Evolutionary conservation across 108 stramenopile species (phyloP).

Genomic region (Pseudonitzschia delicatissima): DNA sequence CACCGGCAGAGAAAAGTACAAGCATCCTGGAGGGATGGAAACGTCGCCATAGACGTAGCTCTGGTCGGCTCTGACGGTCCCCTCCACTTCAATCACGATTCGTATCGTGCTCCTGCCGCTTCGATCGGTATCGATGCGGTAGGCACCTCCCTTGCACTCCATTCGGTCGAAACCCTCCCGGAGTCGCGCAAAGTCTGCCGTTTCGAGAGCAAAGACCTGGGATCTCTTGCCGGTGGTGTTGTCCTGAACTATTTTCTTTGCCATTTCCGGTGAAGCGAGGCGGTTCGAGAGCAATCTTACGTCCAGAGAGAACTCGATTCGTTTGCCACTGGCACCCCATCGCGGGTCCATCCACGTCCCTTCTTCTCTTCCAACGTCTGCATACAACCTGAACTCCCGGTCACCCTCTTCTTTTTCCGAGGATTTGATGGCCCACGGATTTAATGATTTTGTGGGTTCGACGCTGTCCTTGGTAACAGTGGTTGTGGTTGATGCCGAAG

Average conservation of each 20-base stretch:
- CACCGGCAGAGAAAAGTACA: slow-evolving; percentile 75
- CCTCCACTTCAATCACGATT: slow-evolving; percentile 56
- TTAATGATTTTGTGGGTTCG: not conserved
- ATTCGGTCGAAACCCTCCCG: slow-evolving; percentile 68
- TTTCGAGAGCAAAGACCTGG: slow-evolving; percentile 26
- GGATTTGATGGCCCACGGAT: not conserved
- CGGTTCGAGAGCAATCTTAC: slow-evolving; percentile 35
- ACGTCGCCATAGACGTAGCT: slow-evolving; percentile 44
- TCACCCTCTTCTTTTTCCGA: slow-evolving; percentile 14
- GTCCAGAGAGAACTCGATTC: slow-evolving; percentile 68
- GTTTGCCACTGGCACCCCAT: slow-evolving; percentile 70
- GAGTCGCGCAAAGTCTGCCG: slow-evolving; percentile 46
- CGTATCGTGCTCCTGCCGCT: slow-evolving; percentile 39
- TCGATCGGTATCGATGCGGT: slow-evolving; percentile 49
- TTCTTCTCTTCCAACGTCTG: slow-evolving; percentile 70
- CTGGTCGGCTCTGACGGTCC: slow-evolving; percentile 28
- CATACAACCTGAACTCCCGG: slow-evolving; percentile 48
- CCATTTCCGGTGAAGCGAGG: slow-evolving; percentile 23
- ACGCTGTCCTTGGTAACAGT: not conserved
- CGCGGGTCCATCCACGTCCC: slow-evolving; percentile 85
- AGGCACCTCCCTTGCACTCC: slow-evolving; percentile 49
- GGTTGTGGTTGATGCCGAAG: not conserved
- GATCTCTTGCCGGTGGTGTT: slow-evolving; percentile 43
- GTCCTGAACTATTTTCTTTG: slow-evolving; percentile 47
- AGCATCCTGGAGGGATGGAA: slow-evolving; percentile 51